phyloP scores from a whole-genome alignment of 371 early-diverging fungal genomes.

The Dichotomocladium elegans region DNA sequence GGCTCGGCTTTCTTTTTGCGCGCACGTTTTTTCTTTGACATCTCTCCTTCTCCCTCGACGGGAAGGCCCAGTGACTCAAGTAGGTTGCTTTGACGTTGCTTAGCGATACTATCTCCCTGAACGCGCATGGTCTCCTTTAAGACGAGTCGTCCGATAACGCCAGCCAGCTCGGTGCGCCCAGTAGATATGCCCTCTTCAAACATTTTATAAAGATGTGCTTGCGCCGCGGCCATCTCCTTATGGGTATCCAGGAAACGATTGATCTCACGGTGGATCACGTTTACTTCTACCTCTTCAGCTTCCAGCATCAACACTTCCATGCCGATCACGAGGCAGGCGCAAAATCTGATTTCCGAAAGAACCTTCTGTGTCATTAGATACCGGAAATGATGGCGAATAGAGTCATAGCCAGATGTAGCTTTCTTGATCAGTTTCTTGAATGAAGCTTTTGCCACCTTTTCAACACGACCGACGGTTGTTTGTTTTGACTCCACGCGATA shows the following conservation, averaged over 20 bases:
- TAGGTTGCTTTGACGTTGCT: conserved; percentile 61
- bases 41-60: background rate
- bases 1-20: conserved; percentile 31
- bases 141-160: conserved; percentile 65
- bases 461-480: conserved; percentile 51
- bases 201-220: conserved; percentile 58
- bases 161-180: conserved; percentile 64
- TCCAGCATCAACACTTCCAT: conserved; percentile 65
- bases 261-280: conserved; percentile 37
- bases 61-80: conserved; percentile 47
- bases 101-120: conserved; percentile 62
- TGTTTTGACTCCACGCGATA: conserved; percentile 28
- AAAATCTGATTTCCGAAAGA: conserved; percentile 18
- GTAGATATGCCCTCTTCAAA: conserved; percentile 65
- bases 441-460: conserved; percentile 58
- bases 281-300: conserved; percentile 60
- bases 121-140: conserved; percentile 69
- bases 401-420: conserved; percentile 30
- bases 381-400: conserved; percentile 12
- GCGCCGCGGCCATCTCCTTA: conserved; percentile 46
- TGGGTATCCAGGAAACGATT: conserved; percentile 37
- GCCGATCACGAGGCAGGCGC: conserved; percentile 28
- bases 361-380: conserved; percentile 15
- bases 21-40: conserved; percentile 24
- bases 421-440: conserved; percentile 55